Evolutionary conservation across 495 filamentous ascomycete species (phyloP).

Genomic region (Extremus antarcticus): DNA sequence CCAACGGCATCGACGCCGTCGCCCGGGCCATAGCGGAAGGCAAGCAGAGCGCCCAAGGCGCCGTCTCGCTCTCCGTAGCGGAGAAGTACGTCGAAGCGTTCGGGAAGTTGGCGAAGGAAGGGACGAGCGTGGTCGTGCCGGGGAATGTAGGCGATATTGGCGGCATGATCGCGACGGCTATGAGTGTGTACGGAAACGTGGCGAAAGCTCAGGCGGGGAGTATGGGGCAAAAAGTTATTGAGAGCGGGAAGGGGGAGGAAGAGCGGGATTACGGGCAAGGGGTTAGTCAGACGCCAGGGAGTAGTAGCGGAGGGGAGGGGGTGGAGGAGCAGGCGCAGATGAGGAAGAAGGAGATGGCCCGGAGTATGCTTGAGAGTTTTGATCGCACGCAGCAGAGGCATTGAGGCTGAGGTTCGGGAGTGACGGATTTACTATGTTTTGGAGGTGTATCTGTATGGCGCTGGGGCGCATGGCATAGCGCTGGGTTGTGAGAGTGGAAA

Average conservation of each 20-base stretch:
- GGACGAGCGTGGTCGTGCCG: slow-evolving; percentile 86
- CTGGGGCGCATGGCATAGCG: neutral
- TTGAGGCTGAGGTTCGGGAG: slow-evolving; percentile 8
- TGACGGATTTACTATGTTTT: neutral
- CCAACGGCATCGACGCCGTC: slow-evolving; percentile 76
- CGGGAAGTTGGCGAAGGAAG: slow-evolving; percentile 79
- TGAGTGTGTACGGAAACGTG: slow-evolving; percentile 93
- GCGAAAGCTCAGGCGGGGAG: slow-evolving; percentile 67
- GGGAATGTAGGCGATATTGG: slow-evolving; percentile 96
- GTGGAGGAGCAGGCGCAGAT: slow-evolving; percentile 10
- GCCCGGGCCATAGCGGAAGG: slow-evolving; percentile 60
- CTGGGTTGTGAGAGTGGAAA: neutral
- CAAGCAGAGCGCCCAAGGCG: slow-evolving; percentile 62
- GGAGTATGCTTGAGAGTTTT: slow-evolving; percentile 23
- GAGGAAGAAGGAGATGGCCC: slow-evolving; percentile 21
- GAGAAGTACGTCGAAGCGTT: slow-evolving; percentile 99
- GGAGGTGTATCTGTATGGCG: neutral
- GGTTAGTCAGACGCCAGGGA: slow-evolving; percentile 3
- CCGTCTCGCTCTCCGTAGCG: slow-evolving; percentile 75
- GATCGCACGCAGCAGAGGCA: slow-evolving; percentile 19
- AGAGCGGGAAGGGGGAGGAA: slow-evolving; percentile 2
- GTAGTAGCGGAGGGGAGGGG: no score
- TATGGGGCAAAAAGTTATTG: slow-evolving; percentile 41
- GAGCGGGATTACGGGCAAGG: slow-evolving; percentile 2
- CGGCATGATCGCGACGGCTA: slow-evolving; percentile 91